These are phyloP conservation scores for Trichoderma simmonsii DNA, from an alignment of 2,329 filamentous ascomycete genomes.

Conservation along the genomic window DNA sequence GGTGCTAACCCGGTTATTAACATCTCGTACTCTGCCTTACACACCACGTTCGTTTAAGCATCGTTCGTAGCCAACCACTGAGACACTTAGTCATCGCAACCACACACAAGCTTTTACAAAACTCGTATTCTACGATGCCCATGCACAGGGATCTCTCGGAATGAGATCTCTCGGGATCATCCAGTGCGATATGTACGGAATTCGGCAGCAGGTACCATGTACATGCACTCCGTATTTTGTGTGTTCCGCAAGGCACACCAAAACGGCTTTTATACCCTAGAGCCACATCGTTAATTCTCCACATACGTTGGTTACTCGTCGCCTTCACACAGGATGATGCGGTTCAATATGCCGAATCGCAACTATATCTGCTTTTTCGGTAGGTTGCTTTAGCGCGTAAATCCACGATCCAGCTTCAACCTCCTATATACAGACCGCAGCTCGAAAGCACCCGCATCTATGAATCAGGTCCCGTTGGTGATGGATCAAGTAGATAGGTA, in stretches of 20 bases:
- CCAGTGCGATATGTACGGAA: neutral
- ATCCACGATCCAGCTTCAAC: neutral
- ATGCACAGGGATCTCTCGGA: neutral
- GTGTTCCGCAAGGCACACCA: neutral
- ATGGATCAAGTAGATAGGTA: too few species aligned
- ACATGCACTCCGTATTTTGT: neutral
- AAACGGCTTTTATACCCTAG: neutral
- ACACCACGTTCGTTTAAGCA: neutral
- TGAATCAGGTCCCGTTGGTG: too few species aligned
- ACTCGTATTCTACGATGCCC: neutral
- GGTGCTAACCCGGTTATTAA: neutral
- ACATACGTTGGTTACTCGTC: neutral
- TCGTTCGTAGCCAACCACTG: neutral
- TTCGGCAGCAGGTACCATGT: neutral
- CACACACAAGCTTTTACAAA: neutral
- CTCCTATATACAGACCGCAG: neutral
- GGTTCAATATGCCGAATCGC: neutral
- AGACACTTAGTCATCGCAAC: neutral
- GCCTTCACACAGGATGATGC: neutral
- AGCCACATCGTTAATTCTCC: neutral
- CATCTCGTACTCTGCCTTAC: neutral
- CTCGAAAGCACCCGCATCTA: neutral
- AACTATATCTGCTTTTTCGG: neutral
- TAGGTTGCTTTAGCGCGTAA: neutral
- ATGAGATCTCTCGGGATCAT: neutral